Percentiles rank a stretch among this genome's conserved stretches.
Conservation (phyloP, 306 rosid species). For the Lathyrus sativus region DNA sequence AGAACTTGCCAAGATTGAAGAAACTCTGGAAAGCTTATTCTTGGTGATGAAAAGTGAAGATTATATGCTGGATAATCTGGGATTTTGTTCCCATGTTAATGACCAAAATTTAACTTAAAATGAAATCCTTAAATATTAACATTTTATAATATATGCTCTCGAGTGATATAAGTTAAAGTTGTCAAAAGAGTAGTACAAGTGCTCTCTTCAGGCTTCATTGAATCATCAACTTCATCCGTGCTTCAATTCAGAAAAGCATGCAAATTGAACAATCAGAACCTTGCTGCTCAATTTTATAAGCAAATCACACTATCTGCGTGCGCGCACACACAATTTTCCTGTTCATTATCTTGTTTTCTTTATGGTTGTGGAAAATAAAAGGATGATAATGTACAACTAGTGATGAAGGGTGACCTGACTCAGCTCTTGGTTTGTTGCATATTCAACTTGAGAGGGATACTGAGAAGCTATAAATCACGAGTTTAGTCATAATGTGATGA, state of each 20-base stretch:
- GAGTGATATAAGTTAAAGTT: background rate
- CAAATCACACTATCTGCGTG: background rate
- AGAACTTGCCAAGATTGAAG: conserved; percentile 40
- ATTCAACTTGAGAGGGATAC: too few relatives aligned
- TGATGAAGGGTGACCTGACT: too few relatives aligned
- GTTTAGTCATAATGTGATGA: too few relatives aligned
- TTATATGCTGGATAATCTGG: conserved; percentile 22
- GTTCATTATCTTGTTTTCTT: too few relatives aligned
- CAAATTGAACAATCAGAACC: background rate
- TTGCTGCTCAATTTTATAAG: background rate
- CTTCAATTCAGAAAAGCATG: background rate
- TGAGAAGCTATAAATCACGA: too few relatives aligned
- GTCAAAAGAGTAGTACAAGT: background rate
- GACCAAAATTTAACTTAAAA: conserved; percentile 12
- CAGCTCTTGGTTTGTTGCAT: too few relatives aligned
- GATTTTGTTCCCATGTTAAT: conserved; percentile 16
- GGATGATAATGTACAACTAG: too few relatives aligned
- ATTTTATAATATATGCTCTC: background rate
- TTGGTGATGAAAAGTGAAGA: conserved; percentile 43
- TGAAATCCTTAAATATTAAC: conserved; percentile 20
- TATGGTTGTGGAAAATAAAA: too few relatives aligned
- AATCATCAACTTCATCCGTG: background rate
- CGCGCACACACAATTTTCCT: too few relatives aligned
- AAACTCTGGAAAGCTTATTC: conserved; percentile 43
- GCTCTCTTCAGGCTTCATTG: background rate